Evolutionary conservation across 2,329 filamentous ascomycete genomes (phyloP), one percentile per base, ranked within the genome.

Genomic region (Penicillium sp.): DNA sequence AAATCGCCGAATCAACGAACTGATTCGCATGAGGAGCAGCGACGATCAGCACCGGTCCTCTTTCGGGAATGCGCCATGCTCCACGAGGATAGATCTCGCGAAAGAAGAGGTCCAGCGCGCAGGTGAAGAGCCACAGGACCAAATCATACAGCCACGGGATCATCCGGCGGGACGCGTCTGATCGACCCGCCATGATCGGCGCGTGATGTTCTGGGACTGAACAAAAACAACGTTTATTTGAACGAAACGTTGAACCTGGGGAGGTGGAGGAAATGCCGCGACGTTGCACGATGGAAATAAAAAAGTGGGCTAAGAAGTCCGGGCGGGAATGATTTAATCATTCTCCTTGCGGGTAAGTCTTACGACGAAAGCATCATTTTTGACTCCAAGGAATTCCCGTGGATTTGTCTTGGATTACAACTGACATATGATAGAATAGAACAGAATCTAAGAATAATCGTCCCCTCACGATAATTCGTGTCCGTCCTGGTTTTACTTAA

Each of bases 11-110:
- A 69, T 97, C 93, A 69, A 97, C 92, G 67, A 97, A 97, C 85
- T 93, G 90, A 73, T 97, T 97, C 55, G 92, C 92, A 79, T 97
- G 93, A 58, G 93, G 93, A 50, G 92, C 93, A 44, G 92, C 93
- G 60, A 97, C 93, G 69, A 97, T 95, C 55, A 97, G 88, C 56
- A 97, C 85, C 1, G 93, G 91, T 0, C 92, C 92, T 60, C 84
- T 83, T 67, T 88, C 85, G 25, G 93, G 93, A 43, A 97, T 89
- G 73, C 91, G 91, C 91, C 92, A 97, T 56, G 92, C 89, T 63
- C 90, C 90, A 61, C 93, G 84, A 12, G 93, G 93, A 71, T 96
- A 91, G 18, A 97, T 90, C 75, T 97, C 92, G 64, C 93, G 88
- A 80, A 97, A 97, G 83, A 97, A 97, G 63, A 96, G 85, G 74